These are phyloP conservation scores for Bolboschoenus planiculmis DNA, from an alignment of 176 grass and related monocot species.

Conservation along the genomic window DNA sequence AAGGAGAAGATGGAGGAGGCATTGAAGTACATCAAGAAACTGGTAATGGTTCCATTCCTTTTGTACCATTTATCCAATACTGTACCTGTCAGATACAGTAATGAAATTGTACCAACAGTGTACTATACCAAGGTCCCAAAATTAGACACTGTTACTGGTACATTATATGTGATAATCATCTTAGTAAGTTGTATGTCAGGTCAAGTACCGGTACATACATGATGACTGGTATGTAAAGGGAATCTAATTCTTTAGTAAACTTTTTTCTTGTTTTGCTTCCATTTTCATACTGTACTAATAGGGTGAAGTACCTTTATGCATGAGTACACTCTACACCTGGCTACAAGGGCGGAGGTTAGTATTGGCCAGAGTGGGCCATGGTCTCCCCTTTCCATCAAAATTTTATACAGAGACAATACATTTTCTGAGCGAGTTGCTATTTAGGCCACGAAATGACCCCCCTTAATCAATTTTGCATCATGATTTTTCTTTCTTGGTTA, in stretches of 20 bases:
- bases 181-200: neutral
- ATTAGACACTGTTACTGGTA: neutral
- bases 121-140: neutral
- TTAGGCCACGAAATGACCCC: too few species aligned
- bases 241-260: neutral
- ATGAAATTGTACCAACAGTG: neutral
- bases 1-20: slow-evolving; percentile 53
- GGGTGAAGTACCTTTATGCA: neutral
- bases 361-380: too few species aligned
- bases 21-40: slow-evolving; percentile 35
- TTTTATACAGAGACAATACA: too few species aligned
- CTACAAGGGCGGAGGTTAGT: too few species aligned
- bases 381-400: too few species aligned
- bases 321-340: neutral
- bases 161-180: neutral
- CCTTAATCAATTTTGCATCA: too few species aligned
- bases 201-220: neutral
- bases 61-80: neutral
- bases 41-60: slow-evolving; percentile 25
- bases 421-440: too few species aligned
- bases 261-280: neutral
- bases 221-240: neutral
- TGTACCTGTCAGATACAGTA: neutral
- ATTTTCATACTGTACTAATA: neutral
- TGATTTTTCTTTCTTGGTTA: too few species aligned